A percentile compares a stretch with the other conserved stretches of the same genome.
phyloP scores from a whole-genome alignment of 208 protist species.

The Strigomonas oncopelti region DNA sequence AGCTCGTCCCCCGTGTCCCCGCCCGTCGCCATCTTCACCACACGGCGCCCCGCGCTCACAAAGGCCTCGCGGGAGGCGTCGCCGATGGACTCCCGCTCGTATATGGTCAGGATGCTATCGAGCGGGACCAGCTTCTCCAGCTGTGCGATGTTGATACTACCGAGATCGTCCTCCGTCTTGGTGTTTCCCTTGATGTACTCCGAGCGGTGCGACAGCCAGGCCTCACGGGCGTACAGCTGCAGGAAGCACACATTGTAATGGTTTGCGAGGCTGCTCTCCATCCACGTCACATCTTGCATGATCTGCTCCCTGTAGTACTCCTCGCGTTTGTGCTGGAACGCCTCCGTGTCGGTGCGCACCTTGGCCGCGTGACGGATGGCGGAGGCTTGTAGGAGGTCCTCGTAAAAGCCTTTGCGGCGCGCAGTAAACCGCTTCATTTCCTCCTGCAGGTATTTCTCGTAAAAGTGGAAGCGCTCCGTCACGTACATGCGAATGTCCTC shows the following conservation, averaged over 20 bases:
- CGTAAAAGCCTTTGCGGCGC: slow-evolving; percentile 40
- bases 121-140: slow-evolving; percentile 30
- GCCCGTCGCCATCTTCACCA: slow-evolving; percentile 16
- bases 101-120: slow-evolving; percentile 22
- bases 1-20: not conserved
- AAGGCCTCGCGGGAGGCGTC: slow-evolving; percentile 44
- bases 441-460: slow-evolving; percentile 39
- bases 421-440: slow-evolving; percentile 33
- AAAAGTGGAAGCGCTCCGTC: slow-evolving; percentile 35
- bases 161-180: slow-evolving; percentile 17
- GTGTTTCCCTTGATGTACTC: slow-evolving; percentile 20
- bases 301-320: slow-evolving; percentile 34
- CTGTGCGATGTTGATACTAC: slow-evolving; percentile 17
- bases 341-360: slow-evolving; percentile 36
- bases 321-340: slow-evolving; percentile 28
- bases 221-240: slow-evolving; percentile 35
- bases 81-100: slow-evolving; percentile 32
- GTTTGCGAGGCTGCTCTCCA: slow-evolving; percentile 37
- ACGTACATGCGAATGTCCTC: slow-evolving; percentile 46
- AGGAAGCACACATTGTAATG: slow-evolving; percentile 60
- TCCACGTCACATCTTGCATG: slow-evolving; percentile 29
- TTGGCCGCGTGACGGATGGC: slow-evolving; percentile 40
- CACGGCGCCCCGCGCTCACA: slow-evolving; percentile 26
- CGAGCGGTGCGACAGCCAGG: slow-evolving; percentile 30
- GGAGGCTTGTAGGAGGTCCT: slow-evolving; percentile 44